Evolutionary conservation across 140 eudicot genomes (phyloP).

Genomic region (Anethum foeniculum): DNA sequence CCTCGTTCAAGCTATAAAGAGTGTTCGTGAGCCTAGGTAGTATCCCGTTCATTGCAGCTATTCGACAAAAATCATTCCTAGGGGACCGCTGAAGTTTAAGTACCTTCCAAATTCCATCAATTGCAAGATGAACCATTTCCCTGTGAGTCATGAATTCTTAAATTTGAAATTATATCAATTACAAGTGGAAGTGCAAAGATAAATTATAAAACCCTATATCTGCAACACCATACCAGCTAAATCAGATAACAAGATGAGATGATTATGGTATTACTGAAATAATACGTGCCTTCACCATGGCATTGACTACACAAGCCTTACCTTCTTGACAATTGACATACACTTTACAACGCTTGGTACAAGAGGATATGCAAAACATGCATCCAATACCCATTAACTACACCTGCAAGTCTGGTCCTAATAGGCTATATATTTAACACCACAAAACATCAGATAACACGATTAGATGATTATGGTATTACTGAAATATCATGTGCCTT

Average conservation of each 20-base stretch:
- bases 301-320: background rate
- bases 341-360: background rate
- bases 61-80: slow-evolving; percentile 85
- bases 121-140: slow-evolving; percentile 98
- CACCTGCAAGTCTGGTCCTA: background rate
- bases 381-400: background rate
- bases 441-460: background rate
- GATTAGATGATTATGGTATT: background rate
- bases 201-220: background rate
- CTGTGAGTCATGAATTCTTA: slow-evolving; percentile 26
- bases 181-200: background rate
- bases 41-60: slow-evolving; percentile 92
- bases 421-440: no score
- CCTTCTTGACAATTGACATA: background rate
- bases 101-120: slow-evolving; percentile 99
- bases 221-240: background rate
- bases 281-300: background rate
- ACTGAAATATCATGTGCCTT: background rate
- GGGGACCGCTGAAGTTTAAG: slow-evolving; percentile 94
- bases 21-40: slow-evolving; percentile 83
- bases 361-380: background rate
- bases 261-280: background rate
- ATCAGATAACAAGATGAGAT: background rate
- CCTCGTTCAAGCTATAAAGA: slow-evolving; percentile 86
- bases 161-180: background rate